Base-by-base conservation (phyloP, 495 filamentous ascomycete species). In the Aspergillus taichungensis region DNA sequence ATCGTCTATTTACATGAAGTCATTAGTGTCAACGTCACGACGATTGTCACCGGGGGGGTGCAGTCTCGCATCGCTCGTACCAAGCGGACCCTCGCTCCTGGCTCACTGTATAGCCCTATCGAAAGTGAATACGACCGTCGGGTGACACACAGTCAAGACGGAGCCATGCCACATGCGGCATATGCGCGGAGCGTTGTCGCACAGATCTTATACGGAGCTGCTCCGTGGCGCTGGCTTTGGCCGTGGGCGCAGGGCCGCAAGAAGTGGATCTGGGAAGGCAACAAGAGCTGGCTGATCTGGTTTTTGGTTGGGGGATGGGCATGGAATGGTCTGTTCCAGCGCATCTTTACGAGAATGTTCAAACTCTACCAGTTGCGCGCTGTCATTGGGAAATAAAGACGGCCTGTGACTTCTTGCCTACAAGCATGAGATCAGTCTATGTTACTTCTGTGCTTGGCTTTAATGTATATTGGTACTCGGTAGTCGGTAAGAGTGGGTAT, bases 11-110 rank as follows among this genome's bases (percentile, higher is more conserved):
- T 27, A 27, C 38, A 40, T 42, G 30, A 31, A 37, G 1, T 18
- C 13, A 12, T 9, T 37, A 72, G 67, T 6, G 72, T 77, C n/a
- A 62, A 72, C 39, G 73, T 80, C 18, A 69, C 72, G 11, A 74
- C 73, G 1, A 62, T 84, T 6, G 62, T 82, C 6, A 84, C 79
- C 5, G 81, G 80, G 4, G 79, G 80, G 5, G 78, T 83, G 18
- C 67, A 78, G 55, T 74, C 68, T 37, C 75, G 72, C 12, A 79
- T 83, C 51, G 70, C 76, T 6, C 64, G 79, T 10, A 68, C 59
- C 8, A 51, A 78, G 34, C 69, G 77, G 24, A 55, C 50, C 0
- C 57, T 84, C 13, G 57, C 62, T 7, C 64, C 66, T 8, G 63
- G 60, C 14, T 77, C 72, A 3, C 39, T 80, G n/a, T 82, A 80